Percentiles rank a stretch among this genome's conserved stretches.
These are phyloP conservation scores for Erodium trifolium DNA, from an alignment of 441 rosid genomes.

Conservation along the genomic window DNA sequence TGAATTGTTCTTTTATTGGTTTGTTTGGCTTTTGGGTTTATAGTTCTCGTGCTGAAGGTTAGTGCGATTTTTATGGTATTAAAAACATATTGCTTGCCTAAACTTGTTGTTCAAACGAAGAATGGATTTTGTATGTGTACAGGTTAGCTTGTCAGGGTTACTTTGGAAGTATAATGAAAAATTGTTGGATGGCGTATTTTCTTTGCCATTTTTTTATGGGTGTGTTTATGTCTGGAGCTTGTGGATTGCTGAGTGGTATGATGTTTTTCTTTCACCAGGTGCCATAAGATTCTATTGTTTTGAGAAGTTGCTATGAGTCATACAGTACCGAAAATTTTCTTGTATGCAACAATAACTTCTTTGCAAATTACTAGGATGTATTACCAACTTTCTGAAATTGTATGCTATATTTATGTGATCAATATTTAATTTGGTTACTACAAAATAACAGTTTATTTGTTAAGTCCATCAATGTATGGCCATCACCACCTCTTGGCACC, in stretches of 20 bases:
- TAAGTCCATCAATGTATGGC: background rate
- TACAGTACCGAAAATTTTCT: background rate
- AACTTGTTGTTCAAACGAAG: background rate
- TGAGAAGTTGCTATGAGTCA: background rate
- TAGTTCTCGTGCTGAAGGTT: background rate
- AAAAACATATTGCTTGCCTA: background rate
- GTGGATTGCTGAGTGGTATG: background rate
- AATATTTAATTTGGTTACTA: background rate
- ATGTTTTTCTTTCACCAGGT: background rate
- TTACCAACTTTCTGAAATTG: background rate
- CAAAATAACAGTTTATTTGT: background rate
- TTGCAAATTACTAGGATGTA: background rate
- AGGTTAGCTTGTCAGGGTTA: background rate
- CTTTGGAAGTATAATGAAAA: slow-evolving; percentile 3
- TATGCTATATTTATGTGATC: background rate
- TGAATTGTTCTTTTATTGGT: background rate
- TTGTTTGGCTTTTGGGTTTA: background rate
- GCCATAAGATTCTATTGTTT: slow-evolving; percentile 3
- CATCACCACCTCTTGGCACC: background rate
- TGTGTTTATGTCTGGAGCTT: background rate
- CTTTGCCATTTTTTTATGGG: background rate
- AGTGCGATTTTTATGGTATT: background rate
- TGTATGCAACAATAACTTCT: background rate
- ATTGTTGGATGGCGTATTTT: background rate
- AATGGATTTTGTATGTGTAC: background rate